phyloP scores from a whole-genome alignment of 768 basidiomycete species.

The Russula sp. region DNA sequence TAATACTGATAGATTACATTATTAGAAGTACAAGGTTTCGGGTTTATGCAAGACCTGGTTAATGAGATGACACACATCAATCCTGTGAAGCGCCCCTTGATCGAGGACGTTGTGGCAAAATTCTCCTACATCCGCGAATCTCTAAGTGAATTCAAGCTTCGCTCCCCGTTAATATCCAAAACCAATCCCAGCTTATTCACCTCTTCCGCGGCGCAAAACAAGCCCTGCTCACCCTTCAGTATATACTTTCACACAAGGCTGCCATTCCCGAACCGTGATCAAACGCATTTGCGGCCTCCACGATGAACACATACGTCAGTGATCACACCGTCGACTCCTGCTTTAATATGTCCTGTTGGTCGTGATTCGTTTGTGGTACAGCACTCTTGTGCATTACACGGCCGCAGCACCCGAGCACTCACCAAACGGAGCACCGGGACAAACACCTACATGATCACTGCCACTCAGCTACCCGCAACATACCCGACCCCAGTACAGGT shows the following conservation, averaged over 20 bases:
- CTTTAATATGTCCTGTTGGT: background rate
- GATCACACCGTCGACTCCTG: background rate
- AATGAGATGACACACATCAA: constrained; percentile 40
- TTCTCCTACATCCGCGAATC: constrained; percentile 35
- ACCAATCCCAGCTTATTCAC: constrained; percentile 10
- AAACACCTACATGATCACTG: background rate
- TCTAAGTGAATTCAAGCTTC: constrained; percentile 37
- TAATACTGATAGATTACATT: background rate
- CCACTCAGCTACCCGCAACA: background rate
- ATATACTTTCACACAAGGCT: background rate
- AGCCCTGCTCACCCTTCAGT: constrained; percentile 8
- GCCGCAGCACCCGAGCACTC: background rate
- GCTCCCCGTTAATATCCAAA: constrained; percentile 22
- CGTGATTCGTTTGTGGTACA: background rate
- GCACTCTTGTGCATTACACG: background rate
- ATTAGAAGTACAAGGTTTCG: constrained; percentile 24
- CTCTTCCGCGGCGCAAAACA: constrained; percentile 6
- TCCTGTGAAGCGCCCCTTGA: constrained; percentile 39
- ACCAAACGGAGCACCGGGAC: background rate
- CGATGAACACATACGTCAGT: background rate
- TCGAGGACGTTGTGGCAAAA: constrained; percentile 39
- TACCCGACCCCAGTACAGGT: background rate
- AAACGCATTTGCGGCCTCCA: background rate
- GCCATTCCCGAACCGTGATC: constrained; percentile 10
- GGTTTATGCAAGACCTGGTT: constrained; percentile 27